Evolutionary conservation across 139 green algal species (phyloP).

Genomic region (Desmodesmus armatus): DNA sequence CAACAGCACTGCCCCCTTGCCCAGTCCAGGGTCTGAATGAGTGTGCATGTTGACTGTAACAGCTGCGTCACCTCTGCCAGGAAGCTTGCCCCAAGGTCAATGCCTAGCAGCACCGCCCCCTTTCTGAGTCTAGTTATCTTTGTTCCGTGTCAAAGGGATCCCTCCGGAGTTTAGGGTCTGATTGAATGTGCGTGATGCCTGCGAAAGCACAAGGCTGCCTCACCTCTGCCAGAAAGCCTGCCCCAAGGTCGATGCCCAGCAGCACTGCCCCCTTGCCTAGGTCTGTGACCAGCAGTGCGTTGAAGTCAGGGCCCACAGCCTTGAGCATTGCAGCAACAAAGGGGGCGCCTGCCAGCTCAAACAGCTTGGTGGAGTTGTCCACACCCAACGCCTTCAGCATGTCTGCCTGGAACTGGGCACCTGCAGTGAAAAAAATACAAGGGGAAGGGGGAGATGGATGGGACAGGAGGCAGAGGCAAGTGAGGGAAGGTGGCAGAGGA

Average conservation of each 20-base stretch:
- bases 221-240: constrained; percentile 12
- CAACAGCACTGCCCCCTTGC: no score
- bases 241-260: constrained; percentile 16
- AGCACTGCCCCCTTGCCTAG: constrained; percentile 6
- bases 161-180: no score
- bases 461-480: no score
- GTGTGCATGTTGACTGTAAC: not conserved
- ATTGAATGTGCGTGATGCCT: no score
- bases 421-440: not conserved
- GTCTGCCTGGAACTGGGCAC: constrained; percentile 5
- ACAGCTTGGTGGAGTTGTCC: constrained; percentile 14
- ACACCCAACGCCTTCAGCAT: constrained; percentile 18
- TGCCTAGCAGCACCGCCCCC: constrained; percentile 1
- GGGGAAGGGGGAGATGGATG: no score
- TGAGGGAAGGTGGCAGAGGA: no score
- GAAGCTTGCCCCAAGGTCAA: constrained; percentile 7
- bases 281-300: not conserved
- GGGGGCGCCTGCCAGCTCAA: not conserved
- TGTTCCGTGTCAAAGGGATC: no score
- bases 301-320: constrained; percentile 21
- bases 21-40: not conserved
- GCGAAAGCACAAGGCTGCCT: not conserved
- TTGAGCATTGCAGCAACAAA: constrained; percentile 17
- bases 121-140: not conserved
- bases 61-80: not conserved